Conservation (phyloP, 2,329 filamentous ascomycete species). For the Fusarium sp. region DNA sequence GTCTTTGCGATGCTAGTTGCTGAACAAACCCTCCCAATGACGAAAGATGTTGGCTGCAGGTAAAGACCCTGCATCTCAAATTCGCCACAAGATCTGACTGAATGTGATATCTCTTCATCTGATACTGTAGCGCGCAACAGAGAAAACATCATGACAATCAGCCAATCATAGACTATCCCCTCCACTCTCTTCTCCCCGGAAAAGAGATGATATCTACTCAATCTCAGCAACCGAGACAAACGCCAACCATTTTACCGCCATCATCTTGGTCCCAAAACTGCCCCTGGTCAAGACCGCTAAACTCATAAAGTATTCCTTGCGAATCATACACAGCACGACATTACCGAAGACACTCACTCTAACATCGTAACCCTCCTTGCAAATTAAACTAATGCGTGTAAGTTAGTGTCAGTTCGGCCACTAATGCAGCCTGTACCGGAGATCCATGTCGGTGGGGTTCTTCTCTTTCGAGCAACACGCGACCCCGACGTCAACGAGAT, state of each 20-base stretch:
- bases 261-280: background rate
- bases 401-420: conserved; percentile 21
- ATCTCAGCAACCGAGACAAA: background rate
- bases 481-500: background rate
- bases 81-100: background rate
- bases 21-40: background rate
- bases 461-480: background rate
- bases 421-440: conserved; percentile 28
- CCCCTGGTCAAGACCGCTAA: background rate
- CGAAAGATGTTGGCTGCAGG: background rate
- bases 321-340: background rate
- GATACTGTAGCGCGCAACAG: background rate
- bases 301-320: background rate
- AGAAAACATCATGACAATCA: background rate
- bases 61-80: background rate
- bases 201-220: background rate
- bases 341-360: background rate
- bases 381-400: conserved; percentile 11
- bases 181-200: background rate
- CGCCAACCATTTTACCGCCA: background rate
- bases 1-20: background rate
- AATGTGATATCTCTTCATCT: background rate
- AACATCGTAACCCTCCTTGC: background rate
- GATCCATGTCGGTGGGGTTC: background rate
- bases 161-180: background rate